These are phyloP conservation scores for Puccinia novopanici DNA, from an alignment of 1,284 basidiomycete species.

Conservation along the genomic window DNA sequence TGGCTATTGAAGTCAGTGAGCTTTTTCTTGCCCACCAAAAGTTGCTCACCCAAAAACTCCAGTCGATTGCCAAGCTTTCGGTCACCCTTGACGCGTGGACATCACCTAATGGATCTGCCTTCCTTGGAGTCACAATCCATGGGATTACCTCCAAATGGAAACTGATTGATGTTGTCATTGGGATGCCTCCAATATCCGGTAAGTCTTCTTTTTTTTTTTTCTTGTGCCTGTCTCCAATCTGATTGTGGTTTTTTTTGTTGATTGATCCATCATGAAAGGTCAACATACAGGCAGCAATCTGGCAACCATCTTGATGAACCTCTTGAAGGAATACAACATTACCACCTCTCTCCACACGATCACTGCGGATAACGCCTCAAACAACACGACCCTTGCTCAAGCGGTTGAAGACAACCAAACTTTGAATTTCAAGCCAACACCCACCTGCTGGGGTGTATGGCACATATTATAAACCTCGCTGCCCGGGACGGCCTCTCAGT, in stretches of 20 bases:
- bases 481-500: background rate
- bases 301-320: background rate
- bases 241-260: background rate
- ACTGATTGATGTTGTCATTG: background rate
- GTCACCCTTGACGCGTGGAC: too few species aligned
- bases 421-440: background rate
- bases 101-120: background rate
- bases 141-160: background rate
- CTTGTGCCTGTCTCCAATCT: background rate
- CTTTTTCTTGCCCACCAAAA: too few species aligned
- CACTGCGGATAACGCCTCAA: too few species aligned
- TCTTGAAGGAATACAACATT: background rate
- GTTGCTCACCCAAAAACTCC: too few species aligned
- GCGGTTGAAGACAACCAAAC: too few species aligned
- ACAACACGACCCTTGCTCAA: too few species aligned
- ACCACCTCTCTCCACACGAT: background rate
- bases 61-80: background rate
- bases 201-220: background rate
- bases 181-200: background rate
- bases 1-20: too few species aligned
- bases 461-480: slow-evolving; percentile 38
- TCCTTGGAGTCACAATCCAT: slow-evolving; percentile 1
- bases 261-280: background rate
- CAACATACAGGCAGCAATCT: background rate
- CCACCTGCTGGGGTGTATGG: background rate